phyloP scores from a whole-genome alignment of 306 rosid species.

The Trichosanthes cucumerina region DNA sequence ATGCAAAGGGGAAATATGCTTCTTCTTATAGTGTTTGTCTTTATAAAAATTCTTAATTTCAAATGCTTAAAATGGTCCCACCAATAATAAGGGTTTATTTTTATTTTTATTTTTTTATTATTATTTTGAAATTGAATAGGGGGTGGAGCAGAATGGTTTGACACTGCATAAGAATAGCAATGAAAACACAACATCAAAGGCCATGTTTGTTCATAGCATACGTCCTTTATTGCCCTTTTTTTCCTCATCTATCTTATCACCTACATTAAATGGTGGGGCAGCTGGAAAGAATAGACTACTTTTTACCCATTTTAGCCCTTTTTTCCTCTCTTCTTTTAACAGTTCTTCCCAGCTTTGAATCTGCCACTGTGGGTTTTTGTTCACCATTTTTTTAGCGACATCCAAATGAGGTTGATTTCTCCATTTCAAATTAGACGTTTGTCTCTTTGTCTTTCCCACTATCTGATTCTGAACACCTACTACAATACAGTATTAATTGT shows the following conservation, averaged over 20 bases:
- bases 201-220: constrained; percentile 28
- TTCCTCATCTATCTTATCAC: constrained; percentile 45
- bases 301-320: constrained; percentile 15
- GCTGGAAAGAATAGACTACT: constrained; percentile 10
- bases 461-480: neutral
- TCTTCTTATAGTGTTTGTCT: constrained; percentile 12
- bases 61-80: neutral
- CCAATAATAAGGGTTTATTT: neutral
- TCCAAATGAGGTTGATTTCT: neutral
- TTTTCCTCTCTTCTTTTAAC: constrained; percentile 9
- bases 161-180: constrained; percentile 32
- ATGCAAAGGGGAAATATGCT: constrained; percentile 14
- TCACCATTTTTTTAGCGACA: neutral
- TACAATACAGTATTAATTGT: neutral
- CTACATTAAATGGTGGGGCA: constrained; percentile 35
- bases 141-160: constrained; percentile 18
- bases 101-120: neutral
- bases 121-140: neutral
- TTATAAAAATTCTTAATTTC: constrained; percentile 3
- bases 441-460: neutral
- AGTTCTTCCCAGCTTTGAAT: neutral
- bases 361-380: neutral
- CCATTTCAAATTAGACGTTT: neutral
- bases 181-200: constrained; percentile 11
- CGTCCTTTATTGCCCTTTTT: constrained; percentile 16